Evolutionary conservation across 1,284 basidiomycete species (phyloP).

Genomic region (Pseudozyma hubeiensis): DNA sequence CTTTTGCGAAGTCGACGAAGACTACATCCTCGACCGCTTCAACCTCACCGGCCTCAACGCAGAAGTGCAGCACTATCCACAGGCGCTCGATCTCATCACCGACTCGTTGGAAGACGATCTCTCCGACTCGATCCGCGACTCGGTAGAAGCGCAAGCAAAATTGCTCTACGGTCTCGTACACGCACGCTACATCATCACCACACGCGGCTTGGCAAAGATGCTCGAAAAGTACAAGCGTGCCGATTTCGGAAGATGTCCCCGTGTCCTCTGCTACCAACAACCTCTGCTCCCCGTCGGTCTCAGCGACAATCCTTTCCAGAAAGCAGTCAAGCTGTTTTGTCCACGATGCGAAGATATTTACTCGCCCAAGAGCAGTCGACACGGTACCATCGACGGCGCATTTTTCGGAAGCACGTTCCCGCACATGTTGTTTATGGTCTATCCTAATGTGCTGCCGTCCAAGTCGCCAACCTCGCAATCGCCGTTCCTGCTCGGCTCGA

Average conservation of each 20-base stretch:
- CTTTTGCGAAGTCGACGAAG: conserved; percentile 99
- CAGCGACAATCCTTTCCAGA: conserved; percentile 66
- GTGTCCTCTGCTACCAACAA: conserved; percentile 67
- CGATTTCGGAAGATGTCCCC: conserved; percentile 67
- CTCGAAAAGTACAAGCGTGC: conserved; percentile 68
- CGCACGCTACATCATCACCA: conserved; percentile 67
- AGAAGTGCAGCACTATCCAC: conserved; percentile 92
- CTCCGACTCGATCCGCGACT: conserved; percentile 60
- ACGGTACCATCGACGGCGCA: conserved; percentile 68
- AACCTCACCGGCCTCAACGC: conserved; percentile 97
- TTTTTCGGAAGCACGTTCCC: conserved; percentile 68
- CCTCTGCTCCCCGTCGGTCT: conserved; percentile 64
- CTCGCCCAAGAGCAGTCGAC: conserved; percentile 65
- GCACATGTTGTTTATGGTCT: conserved; percentile 72
- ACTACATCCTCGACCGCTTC: conserved; percentile 98
- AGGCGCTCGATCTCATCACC: conserved; percentile 94
- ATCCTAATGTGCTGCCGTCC: conserved; percentile 78
- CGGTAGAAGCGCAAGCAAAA: conserved; percentile 66
- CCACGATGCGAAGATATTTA: conserved; percentile 68
- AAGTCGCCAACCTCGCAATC: conserved; percentile 59
- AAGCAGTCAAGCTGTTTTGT: conserved; percentile 67
- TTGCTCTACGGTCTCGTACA: conserved; percentile 67
- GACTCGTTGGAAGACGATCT: conserved; percentile 67
- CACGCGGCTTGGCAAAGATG: conserved; percentile 67
- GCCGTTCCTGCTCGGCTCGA: conserved; percentile 53